These are phyloP conservation scores for Platanus orientalis DNA, from an alignment of 164 flowering plant genomes.

Conservation along the genomic window DNA sequence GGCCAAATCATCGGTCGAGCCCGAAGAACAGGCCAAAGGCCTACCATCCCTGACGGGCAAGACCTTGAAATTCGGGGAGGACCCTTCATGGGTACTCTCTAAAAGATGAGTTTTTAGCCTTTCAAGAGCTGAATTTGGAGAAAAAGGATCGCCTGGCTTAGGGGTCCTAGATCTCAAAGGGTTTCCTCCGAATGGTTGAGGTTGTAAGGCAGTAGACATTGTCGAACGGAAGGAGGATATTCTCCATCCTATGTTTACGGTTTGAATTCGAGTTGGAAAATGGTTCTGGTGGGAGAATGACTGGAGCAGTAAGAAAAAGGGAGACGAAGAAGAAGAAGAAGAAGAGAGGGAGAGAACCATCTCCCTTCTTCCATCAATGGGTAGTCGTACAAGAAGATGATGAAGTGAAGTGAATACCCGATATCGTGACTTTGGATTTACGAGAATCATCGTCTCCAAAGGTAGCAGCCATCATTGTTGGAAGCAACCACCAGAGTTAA, in stretches of 20 bases:
- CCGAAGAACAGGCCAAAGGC: slow-evolving; percentile 50
- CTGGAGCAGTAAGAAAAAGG: slow-evolving; percentile 13
- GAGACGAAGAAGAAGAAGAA: neutral
- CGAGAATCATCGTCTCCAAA: too few species aligned
- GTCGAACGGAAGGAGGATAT: slow-evolving; percentile 15
- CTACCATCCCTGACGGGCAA: slow-evolving; percentile 55
- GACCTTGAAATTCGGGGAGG: slow-evolving; percentile 34
- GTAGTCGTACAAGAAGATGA: too few species aligned
- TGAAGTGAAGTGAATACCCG: too few species aligned
- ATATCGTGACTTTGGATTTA: too few species aligned
- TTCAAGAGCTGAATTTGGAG: slow-evolving; percentile 49
- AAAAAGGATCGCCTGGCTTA: slow-evolving; percentile 35
- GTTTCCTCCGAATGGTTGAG: slow-evolving; percentile 83
- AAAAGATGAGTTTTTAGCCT: slow-evolving; percentile 44
- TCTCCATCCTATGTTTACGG: slow-evolving; percentile 1
- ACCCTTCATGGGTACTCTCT: slow-evolving; percentile 15
- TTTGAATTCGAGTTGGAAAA: too few species aligned
- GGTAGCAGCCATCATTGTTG: too few species aligned
- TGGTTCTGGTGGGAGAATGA: slow-evolving; percentile 8
- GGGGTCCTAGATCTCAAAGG: slow-evolving; percentile 53
- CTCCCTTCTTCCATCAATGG: neutral
- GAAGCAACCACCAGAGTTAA: too few species aligned
- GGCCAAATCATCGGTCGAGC: slow-evolving; percentile 7
- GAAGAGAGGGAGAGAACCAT: slow-evolving; percentile 21
- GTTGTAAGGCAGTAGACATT: slow-evolving; percentile 46